These are phyloP conservation scores for Scheffersomyces amazonensis DNA, from an alignment of 805 yeast genomes.

Conservation along the genomic window DNA sequence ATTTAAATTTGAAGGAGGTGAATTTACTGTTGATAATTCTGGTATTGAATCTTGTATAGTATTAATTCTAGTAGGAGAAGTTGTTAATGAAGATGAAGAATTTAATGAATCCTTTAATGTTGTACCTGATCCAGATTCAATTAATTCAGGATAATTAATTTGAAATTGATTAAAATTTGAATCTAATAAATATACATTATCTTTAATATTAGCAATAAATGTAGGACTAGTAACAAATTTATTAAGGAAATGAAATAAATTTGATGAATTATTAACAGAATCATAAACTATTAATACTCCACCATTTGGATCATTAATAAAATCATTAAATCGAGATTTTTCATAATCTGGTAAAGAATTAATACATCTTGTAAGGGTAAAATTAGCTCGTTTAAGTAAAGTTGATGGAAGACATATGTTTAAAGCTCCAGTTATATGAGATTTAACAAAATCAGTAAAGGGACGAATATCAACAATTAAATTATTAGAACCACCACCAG, in stretches of 20 bases:
- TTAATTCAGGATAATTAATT: conserved; percentile 12
- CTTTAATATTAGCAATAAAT: background rate
- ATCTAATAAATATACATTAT: conserved; percentile 34
- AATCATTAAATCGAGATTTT: conserved; percentile 37
- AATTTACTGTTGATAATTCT: background rate
- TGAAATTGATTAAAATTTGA: conserved; percentile 40
- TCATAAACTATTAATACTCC: conserved; percentile 44
- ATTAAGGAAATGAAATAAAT: conserved; percentile 44
- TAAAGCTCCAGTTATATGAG: conserved; percentile 58
- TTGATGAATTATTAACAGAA: conserved; percentile 29
- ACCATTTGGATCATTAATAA: conserved; percentile 14
- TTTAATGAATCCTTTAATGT: background rate
- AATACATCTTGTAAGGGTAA: conserved; percentile 60
- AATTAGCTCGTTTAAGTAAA: conserved; percentile 69
- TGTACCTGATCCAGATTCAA: conserved; percentile 16
- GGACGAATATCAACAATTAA: conserved; percentile 79
- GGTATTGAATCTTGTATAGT: too few species aligned
- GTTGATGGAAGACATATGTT: conserved; percentile 92
- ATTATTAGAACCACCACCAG: background rate
- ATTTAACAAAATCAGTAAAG: conserved; percentile 63
- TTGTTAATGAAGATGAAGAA: conserved; percentile 1
- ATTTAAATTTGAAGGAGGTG: background rate
- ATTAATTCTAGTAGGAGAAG: background rate
- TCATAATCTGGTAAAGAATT: conserved; percentile 58
- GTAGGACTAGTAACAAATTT: conserved; percentile 39